Base-by-base conservation (phyloP, 345 rosid genomes). In the Eucalyptus albens region DNA sequence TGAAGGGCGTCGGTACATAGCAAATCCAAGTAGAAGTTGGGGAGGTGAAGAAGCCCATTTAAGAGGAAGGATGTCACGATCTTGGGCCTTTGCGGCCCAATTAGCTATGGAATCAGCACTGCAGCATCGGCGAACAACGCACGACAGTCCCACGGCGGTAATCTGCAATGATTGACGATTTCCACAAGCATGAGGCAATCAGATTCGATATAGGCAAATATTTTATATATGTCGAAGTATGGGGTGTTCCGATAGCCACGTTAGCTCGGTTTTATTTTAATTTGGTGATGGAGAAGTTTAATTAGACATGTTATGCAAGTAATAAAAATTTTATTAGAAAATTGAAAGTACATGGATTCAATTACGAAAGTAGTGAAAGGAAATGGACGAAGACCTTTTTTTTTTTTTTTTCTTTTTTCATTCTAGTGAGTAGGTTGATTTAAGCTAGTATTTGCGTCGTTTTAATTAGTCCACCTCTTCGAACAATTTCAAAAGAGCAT, bases 321-420 rank as follows among this genome's bases (percentile, higher is more conserved):
- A 31, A 33, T 3, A 33, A 33, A 33, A 37, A 1, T 31, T 72
- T 19, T 19, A 72, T 37, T 40, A 11, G 13, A 77, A 77, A 77
- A 11, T 77, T 77, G 0, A 6, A 10, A 37, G 27, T 19, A 37
- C 8, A 11, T 19, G 27, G 3, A 37, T 72, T 19, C 7, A 72
- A 72, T 33, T 37, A 37, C 2, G 8, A 72, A 19, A 72, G 27
- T 72, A 72, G 45, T 37, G 44, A 72, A 33, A 37, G 44, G 0
- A 33, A 19, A 37, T 10, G 82, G 26, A 5, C 0, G 11, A 17
- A 69, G 77, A 17, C 2, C 9, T 69, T n/a, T 4, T 67, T 9
- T 8, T 3, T 12, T n/a, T 4, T 15, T 4, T n/a, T n/a, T n/a
- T n/a, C n/a, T n/a, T n/a, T n/a, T 1, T 8, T 31, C 10, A 16